Base-by-base conservation (phyloP, 768 basidiomycete genomes). In the Rhizopogon vulgaris region DNA sequence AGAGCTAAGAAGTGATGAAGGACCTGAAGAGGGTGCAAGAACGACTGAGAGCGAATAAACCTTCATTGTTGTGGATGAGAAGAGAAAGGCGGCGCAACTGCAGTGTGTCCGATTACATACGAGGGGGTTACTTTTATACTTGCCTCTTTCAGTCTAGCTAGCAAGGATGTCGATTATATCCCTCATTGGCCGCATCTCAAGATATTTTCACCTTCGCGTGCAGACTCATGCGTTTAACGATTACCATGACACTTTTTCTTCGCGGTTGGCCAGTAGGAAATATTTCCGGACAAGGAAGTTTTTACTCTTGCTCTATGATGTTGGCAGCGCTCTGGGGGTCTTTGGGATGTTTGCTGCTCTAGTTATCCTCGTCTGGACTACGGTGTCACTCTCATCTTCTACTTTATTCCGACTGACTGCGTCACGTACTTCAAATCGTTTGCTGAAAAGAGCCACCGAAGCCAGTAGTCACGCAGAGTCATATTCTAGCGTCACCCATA, bases 1-100 rank as follows among this genome's bases (percentile, higher is more conserved):
- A 37, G 72, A 78, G 57, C 76, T 74, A 28, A 98, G 82, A 30
- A 84, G 67, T 4, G 78, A 78, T n/a, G 78, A 75, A 14, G 85
- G 67, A 14, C 82, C 80, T 30, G 79, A 78, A 8, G 84, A 74
- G 4, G 87, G 83, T 15, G 85, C 79, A 48, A 84, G 76, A 43
- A 90, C 64, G 34, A 96, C 69, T 24, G 90, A 83, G 56, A 95
- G 78, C 7, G 87, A 83, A 65, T 78, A 94, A 60, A 96, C 77
- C 81, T 94, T 96, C 91, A 95, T 94, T 51, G 48, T 73, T 55
- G 30, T 56, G 30, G 25, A 36, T 41, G 45, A 53, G 38, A 51
- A 50, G 60, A 54, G 47, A 22, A 38, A 6, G 41, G 17, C 38
- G n/a, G 6, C 18, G 27, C 27, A 27, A 24, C 3, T 22, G 24